Evolutionary conservation across 2,329 filamentous ascomycete species (phyloP), one percentile per base, ranked within the genome.

Genomic region (Thyridium curvatum): DNA sequence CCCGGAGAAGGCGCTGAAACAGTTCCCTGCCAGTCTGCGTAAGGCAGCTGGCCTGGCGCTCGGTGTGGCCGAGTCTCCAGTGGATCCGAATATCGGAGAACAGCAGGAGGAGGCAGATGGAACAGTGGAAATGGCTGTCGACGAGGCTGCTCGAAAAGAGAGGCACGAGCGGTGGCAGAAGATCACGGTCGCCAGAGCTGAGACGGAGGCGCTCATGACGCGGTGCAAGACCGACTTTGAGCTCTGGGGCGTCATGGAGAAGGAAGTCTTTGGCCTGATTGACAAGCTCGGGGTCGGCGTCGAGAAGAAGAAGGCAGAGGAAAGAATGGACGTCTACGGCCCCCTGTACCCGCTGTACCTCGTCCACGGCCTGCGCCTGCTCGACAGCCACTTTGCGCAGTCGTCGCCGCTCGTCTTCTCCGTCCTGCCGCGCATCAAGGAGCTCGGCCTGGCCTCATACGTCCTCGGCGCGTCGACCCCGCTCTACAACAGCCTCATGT

Each of bases 381-480:
- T 87, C 4, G 72, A 79, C 47, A 64, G 61, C 3, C 63, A 67
- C 2, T 89, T 86, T 42, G 45, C 52, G 9, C 69, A 65, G 10
- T 62, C 75, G 0, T 88, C 84, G 1, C 66, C 71, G 0, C 65
- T 84, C 1, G 66, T 70, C 0, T 69, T 84, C 33, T 68, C 70
- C 33, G 59, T 89, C 18, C 65, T 90, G 1, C 82, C 84, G 0
- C 72, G 74, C 8, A 65, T 89, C 49, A 85, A 84, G 53, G 67
- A 72, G 33, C 67, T 86, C 1, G 84, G 85, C 2, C 70, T 84
- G 2, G 73, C 77, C 1, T 83, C 82, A 0, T 86, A 83, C 52
- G 79, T 86, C 7, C 71, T 91, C 1, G 85, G 84, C 35, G 81
- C 77, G 6, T 80, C 79, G 14, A 84, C 83, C 0, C 65, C 72